Base-by-base conservation (phyloP, 2,329 filamentous ascomycete species). In the Ophiostoma triangulosporum region DNA sequence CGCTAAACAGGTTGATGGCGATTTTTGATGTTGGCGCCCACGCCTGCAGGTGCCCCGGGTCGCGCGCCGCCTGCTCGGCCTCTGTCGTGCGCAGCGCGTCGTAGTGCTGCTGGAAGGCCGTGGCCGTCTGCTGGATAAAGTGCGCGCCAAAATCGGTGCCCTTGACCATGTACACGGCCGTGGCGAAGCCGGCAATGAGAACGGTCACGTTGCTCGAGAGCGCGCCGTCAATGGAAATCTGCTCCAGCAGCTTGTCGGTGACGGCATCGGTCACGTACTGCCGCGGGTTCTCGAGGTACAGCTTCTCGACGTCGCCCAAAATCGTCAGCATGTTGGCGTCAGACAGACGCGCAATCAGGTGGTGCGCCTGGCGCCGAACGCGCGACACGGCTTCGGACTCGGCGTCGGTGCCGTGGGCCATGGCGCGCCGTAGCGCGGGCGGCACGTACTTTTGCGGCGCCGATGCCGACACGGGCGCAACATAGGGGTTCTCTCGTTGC, bases 71-170 rank as follows among this genome's bases (percentile, higher is more conserved):
- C 60, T 31, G 58, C 56, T 6, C 64, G 64, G 49, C 63, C 66
- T 45, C 43, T 3, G 50, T 6, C 20, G n/a, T 24, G 6, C 64
- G 64, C n/a, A 62, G 65, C 1, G 70, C 69, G 11, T 70, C 71
- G 59, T 88, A 86, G 56, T 81, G 73, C 17, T 75, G 72, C 57
- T 85, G 81, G 63, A 97, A 88, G 8, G 82, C 78, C 1, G 52
- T 52, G 1, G 57, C 54, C n/a, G 40, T 57, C 14, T 55, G 53
- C 59, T 94, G 87, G 8, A 96, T 72, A 24, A 96, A 74, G 62
- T 94, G 84, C 0, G 90, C 91, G 3, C 88, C 91, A 67, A 97
- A 90, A 62, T 95, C 91, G 14, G 83, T 84, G 6, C 93, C 93
- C 45, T 93, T 76, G 6, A 93, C 75, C 64, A 88, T 94, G 70